These are phyloP conservation scores for Volutella citrinella DNA, from an alignment of 2,329 filamentous ascomycete species.

Conservation along the genomic window DNA sequence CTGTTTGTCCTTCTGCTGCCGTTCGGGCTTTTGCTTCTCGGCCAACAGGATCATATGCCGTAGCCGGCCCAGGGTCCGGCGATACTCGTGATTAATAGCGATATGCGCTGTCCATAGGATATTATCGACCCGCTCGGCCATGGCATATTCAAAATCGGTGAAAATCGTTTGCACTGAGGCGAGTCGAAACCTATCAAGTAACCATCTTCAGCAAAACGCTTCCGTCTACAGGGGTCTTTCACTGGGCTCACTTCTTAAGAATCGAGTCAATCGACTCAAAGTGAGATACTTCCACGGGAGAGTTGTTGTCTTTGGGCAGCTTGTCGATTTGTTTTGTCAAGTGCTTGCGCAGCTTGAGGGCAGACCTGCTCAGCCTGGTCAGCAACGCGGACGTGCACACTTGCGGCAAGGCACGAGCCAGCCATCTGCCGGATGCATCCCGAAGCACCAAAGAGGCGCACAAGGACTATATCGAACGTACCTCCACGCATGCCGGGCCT, in stretches of 20 bases:
- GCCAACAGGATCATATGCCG: slow-evolving; percentile 51
- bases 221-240: too few relatives aligned
- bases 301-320: slow-evolving; percentile 34
- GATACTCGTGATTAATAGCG: slow-evolving; percentile 74
- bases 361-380: slow-evolving; percentile 32
- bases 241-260: slow-evolving; percentile 43
- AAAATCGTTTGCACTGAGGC: slow-evolving; percentile 72
- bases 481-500: slow-evolving; percentile 39
- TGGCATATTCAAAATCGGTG: slow-evolving; percentile 65
- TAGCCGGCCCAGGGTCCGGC: slow-evolving; percentile 61
- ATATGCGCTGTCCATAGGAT: slow-evolving; percentile 78
- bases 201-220: too few relatives aligned
- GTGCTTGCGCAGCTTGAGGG: slow-evolving; percentile 41
- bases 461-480: slow-evolving; percentile 23
- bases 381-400: too few relatives aligned
- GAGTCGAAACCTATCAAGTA: slow-evolving; percentile 58
- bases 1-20: slow-evolving; percentile 22
- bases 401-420: too few relatives aligned
- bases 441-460: too few relatives aligned
- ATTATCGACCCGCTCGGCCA: slow-evolving; percentile 61
- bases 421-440: too few relatives aligned
- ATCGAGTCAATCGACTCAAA: slow-evolving; percentile 43
- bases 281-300: slow-evolving; percentile 37
- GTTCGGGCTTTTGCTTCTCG: slow-evolving; percentile 60
- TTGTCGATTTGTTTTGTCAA: slow-evolving; percentile 42